phyloP scores from a whole-genome alignment of 306 rosid genomes.

The Argentina anserina region DNA sequence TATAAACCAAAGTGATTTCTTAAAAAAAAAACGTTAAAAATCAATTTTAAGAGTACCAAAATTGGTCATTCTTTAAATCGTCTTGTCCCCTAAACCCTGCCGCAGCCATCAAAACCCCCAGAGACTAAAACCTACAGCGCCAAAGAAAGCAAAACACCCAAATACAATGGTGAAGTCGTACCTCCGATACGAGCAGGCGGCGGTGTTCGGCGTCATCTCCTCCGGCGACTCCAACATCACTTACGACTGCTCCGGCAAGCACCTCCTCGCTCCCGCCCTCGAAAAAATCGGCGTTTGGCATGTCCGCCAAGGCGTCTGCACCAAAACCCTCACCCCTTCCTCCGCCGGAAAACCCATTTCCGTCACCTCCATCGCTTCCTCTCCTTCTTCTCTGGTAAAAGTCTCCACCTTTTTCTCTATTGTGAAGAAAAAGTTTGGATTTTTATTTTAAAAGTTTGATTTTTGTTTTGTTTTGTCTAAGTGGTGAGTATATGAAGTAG shows the following conservation, averaged over 20 bases:
- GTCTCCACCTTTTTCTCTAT: background rate
- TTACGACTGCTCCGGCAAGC: conserved; percentile 72
- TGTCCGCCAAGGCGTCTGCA: conserved; percentile 82
- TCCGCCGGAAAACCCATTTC: conserved; percentile 51
- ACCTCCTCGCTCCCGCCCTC: conserved; percentile 85
- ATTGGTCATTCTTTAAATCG: no score
- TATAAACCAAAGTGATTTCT: no score
- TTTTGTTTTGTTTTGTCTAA: no score
- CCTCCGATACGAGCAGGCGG: conserved; percentile 77
- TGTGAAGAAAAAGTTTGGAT: background rate
- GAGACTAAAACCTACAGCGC: no score
- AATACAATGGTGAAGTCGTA: conserved; percentile 79
- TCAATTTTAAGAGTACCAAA: no score
- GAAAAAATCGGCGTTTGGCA: conserved; percentile 81
- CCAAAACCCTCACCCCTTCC: conserved; percentile 64
- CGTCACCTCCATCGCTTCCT: conserved; percentile 64
- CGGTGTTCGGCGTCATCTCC: conserved; percentile 74
- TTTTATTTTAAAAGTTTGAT: background rate
- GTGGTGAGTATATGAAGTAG: background rate
- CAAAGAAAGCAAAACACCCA: no score
- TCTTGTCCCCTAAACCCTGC: no score
- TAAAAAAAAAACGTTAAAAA: no score
- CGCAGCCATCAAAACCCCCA: no score
- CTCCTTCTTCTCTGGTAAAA: conserved; percentile 51
- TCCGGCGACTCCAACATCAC: conserved; percentile 73